These are phyloP conservation scores for Cinchona pubescens DNA, from an alignment of 257 asterid genomes.

Conservation along the genomic window DNA sequence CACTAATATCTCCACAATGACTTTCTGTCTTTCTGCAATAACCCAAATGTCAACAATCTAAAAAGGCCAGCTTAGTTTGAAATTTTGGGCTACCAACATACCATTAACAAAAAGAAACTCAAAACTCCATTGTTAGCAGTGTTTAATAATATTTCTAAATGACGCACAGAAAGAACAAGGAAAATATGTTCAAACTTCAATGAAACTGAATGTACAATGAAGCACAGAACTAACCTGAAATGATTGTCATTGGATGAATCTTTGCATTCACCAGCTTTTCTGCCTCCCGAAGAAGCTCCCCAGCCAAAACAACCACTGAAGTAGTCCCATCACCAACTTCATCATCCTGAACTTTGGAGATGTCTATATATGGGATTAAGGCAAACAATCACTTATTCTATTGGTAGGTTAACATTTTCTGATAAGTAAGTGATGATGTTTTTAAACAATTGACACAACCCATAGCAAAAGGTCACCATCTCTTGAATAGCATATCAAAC, in stretches of 20 bases:
- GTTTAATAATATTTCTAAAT: not conserved
- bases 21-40: not conserved
- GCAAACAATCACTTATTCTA: not conserved
- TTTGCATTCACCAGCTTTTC: conserved; percentile 87
- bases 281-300: conserved; percentile 95
- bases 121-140: not conserved
- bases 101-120: not conserved
- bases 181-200: not conserved
- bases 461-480: not conserved
- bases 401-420: not conserved
- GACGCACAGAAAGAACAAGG: not conserved
- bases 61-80: not conserved
- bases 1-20: not conserved
- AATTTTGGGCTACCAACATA: not conserved
- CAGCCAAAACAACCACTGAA: conserved; percentile 95
- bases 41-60: not conserved
- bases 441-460: not conserved
- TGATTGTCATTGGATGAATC: conserved; percentile 94
- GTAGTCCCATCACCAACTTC: conserved; percentile 99
- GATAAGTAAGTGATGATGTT: not conserved
- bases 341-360: conserved; percentile 96
- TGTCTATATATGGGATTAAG: conserved; percentile 53
- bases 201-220: conserved; percentile 4
- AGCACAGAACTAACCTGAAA: conserved; percentile 49
- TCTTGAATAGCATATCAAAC: not conserved